These are phyloP conservation scores for Elymus sibiricus DNA, from an alignment of 176 grass and related monocot genomes.

Conservation along the genomic window DNA sequence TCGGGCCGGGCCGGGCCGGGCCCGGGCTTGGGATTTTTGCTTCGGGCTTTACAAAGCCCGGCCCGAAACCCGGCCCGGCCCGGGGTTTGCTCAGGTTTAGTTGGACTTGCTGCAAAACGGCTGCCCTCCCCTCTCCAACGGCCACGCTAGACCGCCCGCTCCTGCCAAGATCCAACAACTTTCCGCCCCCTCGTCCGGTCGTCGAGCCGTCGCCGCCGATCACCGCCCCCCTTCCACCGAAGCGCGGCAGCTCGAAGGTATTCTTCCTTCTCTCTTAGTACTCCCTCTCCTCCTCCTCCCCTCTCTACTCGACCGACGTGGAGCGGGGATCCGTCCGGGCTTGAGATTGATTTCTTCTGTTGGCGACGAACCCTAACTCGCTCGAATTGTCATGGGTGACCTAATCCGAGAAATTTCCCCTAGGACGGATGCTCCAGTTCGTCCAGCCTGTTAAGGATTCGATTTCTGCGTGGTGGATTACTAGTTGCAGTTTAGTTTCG, in stretches of 20 bases:
- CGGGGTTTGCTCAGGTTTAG: no score
- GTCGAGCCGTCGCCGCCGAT: not conserved
- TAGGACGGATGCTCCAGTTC: not conserved
- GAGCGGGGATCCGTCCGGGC: not conserved
- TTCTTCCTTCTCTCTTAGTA: not conserved
- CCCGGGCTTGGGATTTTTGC: no score
- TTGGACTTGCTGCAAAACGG: no score
- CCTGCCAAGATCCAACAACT: not conserved
- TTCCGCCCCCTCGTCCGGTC: not conserved
- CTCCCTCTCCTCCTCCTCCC: not conserved
- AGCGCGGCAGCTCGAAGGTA: not conserved
- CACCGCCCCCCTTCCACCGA: not conserved
- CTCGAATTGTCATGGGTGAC: not conserved
- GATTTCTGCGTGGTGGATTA: not conserved
- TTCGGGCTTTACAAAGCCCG: no score
- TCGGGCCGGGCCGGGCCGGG: no score
- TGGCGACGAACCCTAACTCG: conserved; percentile 8
- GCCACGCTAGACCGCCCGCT: not conserved
- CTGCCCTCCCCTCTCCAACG: not conserved
- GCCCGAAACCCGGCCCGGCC: no score
- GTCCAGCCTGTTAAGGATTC: not conserved
- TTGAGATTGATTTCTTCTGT: not conserved
- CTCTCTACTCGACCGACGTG: not conserved
- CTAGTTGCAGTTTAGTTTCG: not conserved
- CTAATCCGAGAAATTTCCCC: not conserved